A percentile compares a stretch with the other conserved stretches of the same genome.
These are phyloP conservation scores for Juncus effusus DNA, from an alignment of 176 grass and related monocot genomes.

Conservation along the genomic window DNA sequence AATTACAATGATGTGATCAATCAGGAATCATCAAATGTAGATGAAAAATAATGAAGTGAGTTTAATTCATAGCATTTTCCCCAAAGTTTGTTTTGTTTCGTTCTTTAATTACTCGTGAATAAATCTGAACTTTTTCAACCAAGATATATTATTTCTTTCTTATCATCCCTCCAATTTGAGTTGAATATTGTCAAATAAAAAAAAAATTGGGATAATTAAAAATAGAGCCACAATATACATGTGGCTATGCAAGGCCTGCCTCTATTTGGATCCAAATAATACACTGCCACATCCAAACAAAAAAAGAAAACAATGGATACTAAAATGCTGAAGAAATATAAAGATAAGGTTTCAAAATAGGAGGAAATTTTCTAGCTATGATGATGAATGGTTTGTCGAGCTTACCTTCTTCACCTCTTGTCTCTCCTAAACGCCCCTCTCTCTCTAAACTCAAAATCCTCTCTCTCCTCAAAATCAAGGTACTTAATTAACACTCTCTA, in stretches of 20 bases:
- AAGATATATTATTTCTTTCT: no score
- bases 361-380: not conserved
- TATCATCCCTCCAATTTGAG: no score
- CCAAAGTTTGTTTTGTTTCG: no score
- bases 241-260: not conserved
- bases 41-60: no score
- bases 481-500: not conserved
- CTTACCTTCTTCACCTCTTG: constrained; percentile 23
- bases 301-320: not conserved
- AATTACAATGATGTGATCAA: no score
- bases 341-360: constrained; percentile 21
- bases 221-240: not conserved
- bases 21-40: no score
- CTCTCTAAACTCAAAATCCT: constrained; percentile 37
- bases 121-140: no score
- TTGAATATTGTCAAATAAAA: no score
- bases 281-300: constrained; percentile 8
- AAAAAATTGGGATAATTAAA: no score
- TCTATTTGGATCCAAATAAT: not conserved
- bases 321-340: not conserved
- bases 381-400: constrained; percentile 37
- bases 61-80: no score
- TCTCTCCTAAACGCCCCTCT: constrained; percentile 7
- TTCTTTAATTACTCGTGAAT: no score
- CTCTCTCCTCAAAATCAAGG: constrained; percentile 43